Conservation (phyloP, 176 grass and related monocot genomes). For the Cenchrus americanus region DNA sequence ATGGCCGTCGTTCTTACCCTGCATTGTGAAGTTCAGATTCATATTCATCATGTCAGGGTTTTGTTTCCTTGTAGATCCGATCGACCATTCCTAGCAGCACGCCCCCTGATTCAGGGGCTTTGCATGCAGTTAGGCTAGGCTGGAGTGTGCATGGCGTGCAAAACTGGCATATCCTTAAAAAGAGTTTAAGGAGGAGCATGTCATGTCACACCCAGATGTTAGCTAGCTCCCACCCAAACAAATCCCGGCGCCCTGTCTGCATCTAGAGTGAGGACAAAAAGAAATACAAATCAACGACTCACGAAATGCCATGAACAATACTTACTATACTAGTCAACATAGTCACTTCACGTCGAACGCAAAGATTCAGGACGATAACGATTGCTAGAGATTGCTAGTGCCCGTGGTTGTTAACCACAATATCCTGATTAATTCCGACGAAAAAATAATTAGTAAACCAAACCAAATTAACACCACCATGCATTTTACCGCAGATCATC, state of each 20-base stretch:
- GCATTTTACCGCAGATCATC: constrained; percentile 51
- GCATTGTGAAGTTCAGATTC: neutral
- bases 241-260: neutral
- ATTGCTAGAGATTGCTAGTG: no score
- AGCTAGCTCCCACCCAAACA: neutral
- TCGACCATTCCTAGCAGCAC: neutral
- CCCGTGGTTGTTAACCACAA: no score
- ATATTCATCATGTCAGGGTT: neutral
- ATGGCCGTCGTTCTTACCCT: neutral
- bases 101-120: neutral
- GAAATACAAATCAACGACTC: no score
- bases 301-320: neutral
- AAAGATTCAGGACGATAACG: neutral
- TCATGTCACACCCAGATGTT: constrained; percentile 2
- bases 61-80: neutral
- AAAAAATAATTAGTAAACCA: no score
- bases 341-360: neutral
- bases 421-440: no score
- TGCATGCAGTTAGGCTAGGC: neutral
- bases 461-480: no score
- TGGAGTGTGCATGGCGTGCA: neutral
- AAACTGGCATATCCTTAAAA: constrained; percentile 5
- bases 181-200: neutral
- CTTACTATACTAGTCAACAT: no score
- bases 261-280: neutral